Conservation (phyloP, 345 rosid species). For the Eutrema heterophyllum region DNA sequence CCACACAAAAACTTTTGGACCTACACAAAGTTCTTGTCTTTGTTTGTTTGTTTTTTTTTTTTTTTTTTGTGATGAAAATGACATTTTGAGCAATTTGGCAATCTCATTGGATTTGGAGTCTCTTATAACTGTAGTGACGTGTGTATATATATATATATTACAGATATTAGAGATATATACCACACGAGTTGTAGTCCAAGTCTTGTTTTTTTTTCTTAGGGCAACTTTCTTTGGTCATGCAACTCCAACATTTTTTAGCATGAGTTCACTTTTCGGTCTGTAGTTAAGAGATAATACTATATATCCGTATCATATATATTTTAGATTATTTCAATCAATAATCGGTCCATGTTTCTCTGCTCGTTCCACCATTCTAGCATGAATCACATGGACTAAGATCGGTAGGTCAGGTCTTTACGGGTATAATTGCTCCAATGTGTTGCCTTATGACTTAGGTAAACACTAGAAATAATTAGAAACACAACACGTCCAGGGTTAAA, state of each 20-base stretch:
- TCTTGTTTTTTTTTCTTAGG: neutral
- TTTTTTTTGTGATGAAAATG: neutral
- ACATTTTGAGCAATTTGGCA: constrained; percentile 1
- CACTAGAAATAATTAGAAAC: neutral
- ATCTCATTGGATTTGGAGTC: constrained; percentile 5
- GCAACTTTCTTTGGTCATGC: neutral
- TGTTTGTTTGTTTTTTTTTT: too few relatives aligned
- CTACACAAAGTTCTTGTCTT: constrained; percentile 8
- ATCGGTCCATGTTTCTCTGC: neutral
- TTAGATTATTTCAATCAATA: too few relatives aligned
- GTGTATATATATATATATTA: neutral
- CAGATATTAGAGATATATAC: neutral
- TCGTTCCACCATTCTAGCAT: neutral
- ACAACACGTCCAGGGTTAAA: neutral
- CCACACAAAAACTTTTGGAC: constrained; percentile 18
- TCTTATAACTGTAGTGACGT: neutral
- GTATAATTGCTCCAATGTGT: too few relatives aligned
- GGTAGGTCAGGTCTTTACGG: neutral
- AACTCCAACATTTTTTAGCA: neutral
- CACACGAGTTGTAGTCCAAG: neutral
- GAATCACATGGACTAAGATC: neutral
- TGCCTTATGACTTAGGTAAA: too few relatives aligned
- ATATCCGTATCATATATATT: too few relatives aligned
- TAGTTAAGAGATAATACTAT: neutral
- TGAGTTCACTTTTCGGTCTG: neutral